A percentile compares a stretch with the other conserved stretches of the same genome.
phyloP scores from a whole-genome alignment of 257 asterid genomes.

The Nyctanthes arbortristis region DNA sequence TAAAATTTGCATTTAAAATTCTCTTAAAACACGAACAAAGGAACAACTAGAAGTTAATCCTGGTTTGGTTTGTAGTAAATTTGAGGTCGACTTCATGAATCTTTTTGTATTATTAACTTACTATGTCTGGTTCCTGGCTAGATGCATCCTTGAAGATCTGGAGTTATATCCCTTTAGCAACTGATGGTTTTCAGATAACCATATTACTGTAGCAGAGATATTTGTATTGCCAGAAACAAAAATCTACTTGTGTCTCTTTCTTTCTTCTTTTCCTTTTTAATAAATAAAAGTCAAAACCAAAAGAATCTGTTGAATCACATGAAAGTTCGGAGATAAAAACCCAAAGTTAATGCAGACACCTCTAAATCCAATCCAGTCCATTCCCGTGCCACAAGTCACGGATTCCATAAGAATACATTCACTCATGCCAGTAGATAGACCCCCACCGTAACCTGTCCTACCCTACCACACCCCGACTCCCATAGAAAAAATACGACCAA shows the following conservation, averaged over 20 bases:
- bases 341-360: background rate
- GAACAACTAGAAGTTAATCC: no score
- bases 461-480: background rate
- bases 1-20: no score
- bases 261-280: background rate
- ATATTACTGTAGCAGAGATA: background rate
- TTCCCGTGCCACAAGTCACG: slow-evolving; percentile 4
- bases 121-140: background rate
- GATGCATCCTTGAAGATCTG: background rate
- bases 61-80: no score
- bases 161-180: background rate
- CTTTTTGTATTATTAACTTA: no score
- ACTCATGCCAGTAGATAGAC: background rate
- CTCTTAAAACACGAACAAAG: no score
- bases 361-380: background rate
- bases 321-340: background rate
- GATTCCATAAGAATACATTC: background rate
- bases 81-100: background rate
- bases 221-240: background rate
- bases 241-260: background rate
- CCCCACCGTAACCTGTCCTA: background rate
- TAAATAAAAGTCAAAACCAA: background rate
- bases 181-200: background rate
- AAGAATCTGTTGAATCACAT: background rate
- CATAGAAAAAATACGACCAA: no score